These are phyloP conservation scores for Dissophora globulifera DNA, from an alignment of 192 early-diverging fungal species.

Conservation along the genomic window DNA sequence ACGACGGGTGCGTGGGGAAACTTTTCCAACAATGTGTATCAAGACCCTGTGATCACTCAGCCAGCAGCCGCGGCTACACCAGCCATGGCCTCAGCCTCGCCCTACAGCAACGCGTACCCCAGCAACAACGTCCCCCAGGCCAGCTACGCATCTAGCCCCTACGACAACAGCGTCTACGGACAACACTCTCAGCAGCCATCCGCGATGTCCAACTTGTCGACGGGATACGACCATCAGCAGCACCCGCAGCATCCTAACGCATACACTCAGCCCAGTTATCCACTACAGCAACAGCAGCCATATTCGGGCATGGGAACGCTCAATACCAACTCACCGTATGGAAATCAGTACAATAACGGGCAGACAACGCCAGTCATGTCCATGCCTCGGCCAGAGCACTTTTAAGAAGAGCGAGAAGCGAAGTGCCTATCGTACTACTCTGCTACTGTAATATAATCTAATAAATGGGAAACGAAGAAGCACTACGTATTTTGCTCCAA, in stretches of 20 bases:
- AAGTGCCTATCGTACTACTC: too few species aligned
- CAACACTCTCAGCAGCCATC: conserved; percentile 27
- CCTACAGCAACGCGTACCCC: conserved; percentile 19
- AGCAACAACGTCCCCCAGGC: conserved; percentile 22
- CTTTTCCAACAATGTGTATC: conserved; percentile 36
- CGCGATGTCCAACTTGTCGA: conserved; percentile 20
- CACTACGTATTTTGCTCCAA: too few species aligned
- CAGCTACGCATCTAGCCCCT: conserved; percentile 23
- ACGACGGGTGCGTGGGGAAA: neutral
- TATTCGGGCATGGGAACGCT: conserved; percentile 28
- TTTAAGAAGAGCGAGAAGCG: conserved; percentile 8
- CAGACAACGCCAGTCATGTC: conserved; percentile 24
- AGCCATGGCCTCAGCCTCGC: neutral
- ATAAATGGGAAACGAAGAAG: too few species aligned
- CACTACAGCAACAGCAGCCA: neutral
- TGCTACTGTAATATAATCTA: too few species aligned
- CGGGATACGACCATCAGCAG: conserved; percentile 18
- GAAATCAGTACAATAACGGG: conserved; percentile 13
- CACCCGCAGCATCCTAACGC: neutral
- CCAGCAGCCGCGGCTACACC: conserved; percentile 14
- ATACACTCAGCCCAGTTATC: neutral
- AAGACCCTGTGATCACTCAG: conserved; percentile 17
- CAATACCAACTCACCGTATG: conserved; percentile 28
- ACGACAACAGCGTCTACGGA: conserved; percentile 26
- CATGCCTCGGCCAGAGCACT: conserved; percentile 50